phyloP scores from a whole-genome alignment of 2,329 filamentous ascomycete genomes.

The Paradendryphiella salina region DNA sequence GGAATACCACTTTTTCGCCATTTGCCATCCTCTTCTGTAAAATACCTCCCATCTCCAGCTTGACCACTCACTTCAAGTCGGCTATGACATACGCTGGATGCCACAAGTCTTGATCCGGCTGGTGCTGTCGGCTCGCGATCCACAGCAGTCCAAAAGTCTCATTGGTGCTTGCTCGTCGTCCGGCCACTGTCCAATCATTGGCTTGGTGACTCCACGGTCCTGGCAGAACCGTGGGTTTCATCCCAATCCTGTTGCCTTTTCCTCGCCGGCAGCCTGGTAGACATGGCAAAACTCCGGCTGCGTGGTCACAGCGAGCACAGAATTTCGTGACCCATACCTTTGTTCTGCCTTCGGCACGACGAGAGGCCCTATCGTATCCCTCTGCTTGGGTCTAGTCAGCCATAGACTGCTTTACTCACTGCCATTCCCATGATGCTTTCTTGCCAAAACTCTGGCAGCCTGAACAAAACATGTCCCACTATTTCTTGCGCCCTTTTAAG shows the following conservation, averaged over 20 bases:
- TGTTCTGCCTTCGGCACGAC: background rate
- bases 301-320: background rate
- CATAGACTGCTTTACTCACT: background rate
- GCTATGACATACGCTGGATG: background rate
- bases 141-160: background rate
- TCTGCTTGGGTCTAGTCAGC: background rate
- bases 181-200: background rate
- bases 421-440: background rate
- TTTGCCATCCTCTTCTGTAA: slow-evolving; percentile 1
- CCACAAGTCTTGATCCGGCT: background rate
- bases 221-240: background rate
- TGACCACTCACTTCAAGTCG: background rate
- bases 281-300: background rate
- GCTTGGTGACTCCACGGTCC: background rate
- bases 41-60: background rate
- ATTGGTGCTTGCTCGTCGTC: background rate
- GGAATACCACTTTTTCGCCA: slow-evolving; percentile 19
- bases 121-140: background rate
- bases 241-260: background rate
- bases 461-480: background rate
- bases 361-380: background rate
- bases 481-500: background rate
- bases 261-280: background rate
- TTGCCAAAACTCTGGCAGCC: background rate
- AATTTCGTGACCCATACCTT: background rate